These are phyloP conservation scores for Croton setiger DNA, from an alignment of 441 rosid genomes.

Conservation along the genomic window DNA sequence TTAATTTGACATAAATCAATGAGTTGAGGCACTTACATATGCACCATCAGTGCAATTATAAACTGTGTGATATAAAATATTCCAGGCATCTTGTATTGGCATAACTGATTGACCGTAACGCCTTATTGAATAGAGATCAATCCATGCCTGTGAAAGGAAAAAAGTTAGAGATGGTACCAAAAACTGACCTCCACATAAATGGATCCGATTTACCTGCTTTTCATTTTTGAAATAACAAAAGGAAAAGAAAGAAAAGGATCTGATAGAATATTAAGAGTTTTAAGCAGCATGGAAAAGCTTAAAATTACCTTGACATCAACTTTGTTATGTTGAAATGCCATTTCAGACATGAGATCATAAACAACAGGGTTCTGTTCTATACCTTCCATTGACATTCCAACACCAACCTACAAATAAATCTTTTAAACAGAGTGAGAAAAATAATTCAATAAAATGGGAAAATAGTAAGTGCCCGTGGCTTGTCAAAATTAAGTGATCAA, in stretches of 20 bases:
- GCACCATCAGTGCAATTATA: conserved; percentile 72
- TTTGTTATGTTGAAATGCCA: conserved; percentile 58
- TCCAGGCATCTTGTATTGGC: conserved; percentile 47
- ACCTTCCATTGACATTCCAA: conserved; percentile 80
- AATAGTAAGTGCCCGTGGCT: not conserved
- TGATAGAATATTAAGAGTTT: not conserved
- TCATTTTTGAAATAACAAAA: not conserved
- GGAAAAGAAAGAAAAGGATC: not conserved
- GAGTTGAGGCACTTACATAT: conserved; percentile 40
- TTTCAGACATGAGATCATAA: conserved; percentile 73
- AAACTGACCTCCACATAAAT: not conserved
- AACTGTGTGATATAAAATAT: conserved; percentile 51
- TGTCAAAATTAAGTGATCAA: not conserved
- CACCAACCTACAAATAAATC: conserved; percentile 49
- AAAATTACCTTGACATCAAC: conserved; percentile 31
- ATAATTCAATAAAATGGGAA: not conserved
- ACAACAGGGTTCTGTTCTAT: conserved; percentile 75
- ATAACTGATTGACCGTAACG: conserved; percentile 49
- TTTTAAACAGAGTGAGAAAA: conserved; percentile 1
- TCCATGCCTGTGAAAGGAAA: conserved; percentile 49
- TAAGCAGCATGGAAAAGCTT: not conserved
- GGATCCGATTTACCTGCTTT: not conserved
- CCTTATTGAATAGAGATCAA: conserved; percentile 42
- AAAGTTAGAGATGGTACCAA: conserved; percentile 3
- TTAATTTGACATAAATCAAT: not conserved